Base-by-base conservation (phyloP, 2,329 filamentous ascomycete genomes). In the Paecilomyces niveus region DNA sequence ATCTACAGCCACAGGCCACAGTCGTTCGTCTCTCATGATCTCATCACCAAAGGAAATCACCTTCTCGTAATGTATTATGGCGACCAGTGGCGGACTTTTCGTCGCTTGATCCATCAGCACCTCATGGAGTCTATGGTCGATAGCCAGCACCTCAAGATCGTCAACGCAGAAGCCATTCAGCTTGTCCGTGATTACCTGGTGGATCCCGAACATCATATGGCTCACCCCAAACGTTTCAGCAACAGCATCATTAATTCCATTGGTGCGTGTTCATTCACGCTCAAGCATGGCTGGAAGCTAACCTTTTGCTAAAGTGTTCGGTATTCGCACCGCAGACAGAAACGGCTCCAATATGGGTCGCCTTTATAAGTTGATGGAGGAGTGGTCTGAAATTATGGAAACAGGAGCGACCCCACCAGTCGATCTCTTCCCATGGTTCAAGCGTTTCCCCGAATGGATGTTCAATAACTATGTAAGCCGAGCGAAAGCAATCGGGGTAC, bases 381-480 rank as follows among this genome's bases (percentile, higher is more conserved):
- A 72, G 8, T 80, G 74, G 74, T 74, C 74, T 3, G 67, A 72
- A 49, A 69, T 80, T 0, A 73, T 80, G 67, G 80, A 81, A 62
- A 70, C 74, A 0, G 80, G 79, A 1, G 76, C 74, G 11, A 81
- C 78, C 0, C 80, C 80, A 0, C 80, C 80, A 0, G 76, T 82
- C 0, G 80, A 82, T 55, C 70, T 78, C 39, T 79, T 77, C 56
- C 77, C 80, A 0, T 68, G 76, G 26, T 64, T 82, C 9, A 74
- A 79, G 45, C 71, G 63, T 3, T 61, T 81, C 9, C 80, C 80
- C 0, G 68, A 80, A 57, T 56, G 56, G 0, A 45, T 79, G 1
- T 73, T 78, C 53, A 70, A 71, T 1, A 75, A 76, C 57, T 81
- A 75, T 69, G 65, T 68, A 5, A 65, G 65, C 13, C 70, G 76